These are phyloP conservation scores for Globisporangium rhizosaccharum DNA, from an alignment of 352 stramenopile species.

Conservation along the genomic window DNA sequence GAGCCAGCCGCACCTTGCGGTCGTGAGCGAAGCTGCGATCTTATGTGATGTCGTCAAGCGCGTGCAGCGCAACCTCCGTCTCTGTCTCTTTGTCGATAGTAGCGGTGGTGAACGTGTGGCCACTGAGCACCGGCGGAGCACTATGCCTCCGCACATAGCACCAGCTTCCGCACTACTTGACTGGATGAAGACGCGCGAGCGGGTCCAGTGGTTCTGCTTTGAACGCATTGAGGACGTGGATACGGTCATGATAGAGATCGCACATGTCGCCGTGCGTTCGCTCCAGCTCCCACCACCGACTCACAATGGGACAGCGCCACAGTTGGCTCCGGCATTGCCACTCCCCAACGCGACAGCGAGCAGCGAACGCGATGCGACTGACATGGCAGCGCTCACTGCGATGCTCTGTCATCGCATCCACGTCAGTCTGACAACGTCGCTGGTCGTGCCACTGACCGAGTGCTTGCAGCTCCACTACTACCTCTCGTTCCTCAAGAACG, in stretches of 20 bases:
- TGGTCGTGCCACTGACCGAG: conserved; percentile 3
- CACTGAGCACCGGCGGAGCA: no score
- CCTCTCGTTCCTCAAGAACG: conserved; percentile 16
- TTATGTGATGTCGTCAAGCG: conserved; percentile 24
- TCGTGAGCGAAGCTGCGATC: conserved; percentile 28
- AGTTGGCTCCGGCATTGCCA: no score
- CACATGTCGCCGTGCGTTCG: neutral
- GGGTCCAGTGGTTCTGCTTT: conserved; percentile 15
- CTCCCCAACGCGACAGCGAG: neutral
- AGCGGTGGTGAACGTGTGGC: neutral
- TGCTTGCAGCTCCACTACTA: conserved; percentile 8
- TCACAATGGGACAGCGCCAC: no score
- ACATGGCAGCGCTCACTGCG: neutral
- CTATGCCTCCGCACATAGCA: neutral
- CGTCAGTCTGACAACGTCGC: neutral
- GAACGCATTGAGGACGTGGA: neutral
- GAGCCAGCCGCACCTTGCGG: conserved; percentile 20
- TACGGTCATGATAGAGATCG: conserved; percentile 4
- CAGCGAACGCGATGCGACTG: neutral
- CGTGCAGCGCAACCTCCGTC: conserved; percentile 34
- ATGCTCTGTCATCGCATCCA: conserved; percentile 4
- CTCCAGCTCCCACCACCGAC: neutral
- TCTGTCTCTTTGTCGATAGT: conserved; percentile 30
- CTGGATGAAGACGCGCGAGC: conserved; percentile 7
- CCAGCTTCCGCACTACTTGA: neutral